These are phyloP conservation scores for Primulina eburnea DNA, from an alignment of 257 asterid species.

Conservation along the genomic window DNA sequence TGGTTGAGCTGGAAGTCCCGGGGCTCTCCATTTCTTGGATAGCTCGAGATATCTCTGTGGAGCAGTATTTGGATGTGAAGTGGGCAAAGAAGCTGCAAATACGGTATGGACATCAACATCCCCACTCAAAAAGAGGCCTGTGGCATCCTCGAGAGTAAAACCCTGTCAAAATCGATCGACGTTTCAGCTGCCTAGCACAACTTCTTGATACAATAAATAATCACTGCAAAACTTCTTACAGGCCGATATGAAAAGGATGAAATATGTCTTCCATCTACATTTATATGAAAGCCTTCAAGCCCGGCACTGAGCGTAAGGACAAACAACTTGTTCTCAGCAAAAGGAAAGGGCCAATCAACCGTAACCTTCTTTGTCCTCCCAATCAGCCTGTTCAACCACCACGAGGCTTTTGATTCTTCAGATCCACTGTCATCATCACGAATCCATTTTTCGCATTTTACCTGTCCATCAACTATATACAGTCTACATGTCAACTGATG, in stretches of 20 bases:
- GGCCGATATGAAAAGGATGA: constrained; percentile 83
- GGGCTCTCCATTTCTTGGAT: constrained; percentile 72
- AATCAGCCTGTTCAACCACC: constrained; percentile 94
- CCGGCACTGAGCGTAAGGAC: constrained; percentile 86
- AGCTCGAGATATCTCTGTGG: constrained; percentile 72
- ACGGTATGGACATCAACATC: constrained; percentile 69
- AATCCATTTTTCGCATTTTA: constrained; percentile 95
- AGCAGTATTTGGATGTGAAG: constrained; percentile 75
- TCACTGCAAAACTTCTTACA: constrained; percentile 52
- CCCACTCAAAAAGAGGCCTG: constrained; percentile 72
- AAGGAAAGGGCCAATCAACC: constrained; percentile 92
- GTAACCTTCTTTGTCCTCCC: constrained; percentile 82
- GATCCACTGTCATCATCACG: constrained; percentile 70
- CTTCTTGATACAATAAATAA: constrained; percentile 15
- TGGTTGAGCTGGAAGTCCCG: constrained; percentile 55
- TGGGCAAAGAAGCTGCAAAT: constrained; percentile 82
- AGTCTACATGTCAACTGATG: constrained; percentile 25
- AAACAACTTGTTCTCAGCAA: constrained; percentile 81
- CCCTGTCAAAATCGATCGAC: constrained; percentile 46
- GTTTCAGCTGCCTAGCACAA: constrained; percentile 23
- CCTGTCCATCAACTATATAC: constrained; percentile 83
- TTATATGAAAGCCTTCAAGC: constrained; percentile 86
- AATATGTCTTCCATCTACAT: constrained; percentile 84
- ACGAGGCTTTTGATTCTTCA: constrained; percentile 71
- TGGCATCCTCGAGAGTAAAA: constrained; percentile 90